Base-by-base conservation (phyloP, 2,329 filamentous ascomycete species). In the Colletotrichum sojae region DNA sequence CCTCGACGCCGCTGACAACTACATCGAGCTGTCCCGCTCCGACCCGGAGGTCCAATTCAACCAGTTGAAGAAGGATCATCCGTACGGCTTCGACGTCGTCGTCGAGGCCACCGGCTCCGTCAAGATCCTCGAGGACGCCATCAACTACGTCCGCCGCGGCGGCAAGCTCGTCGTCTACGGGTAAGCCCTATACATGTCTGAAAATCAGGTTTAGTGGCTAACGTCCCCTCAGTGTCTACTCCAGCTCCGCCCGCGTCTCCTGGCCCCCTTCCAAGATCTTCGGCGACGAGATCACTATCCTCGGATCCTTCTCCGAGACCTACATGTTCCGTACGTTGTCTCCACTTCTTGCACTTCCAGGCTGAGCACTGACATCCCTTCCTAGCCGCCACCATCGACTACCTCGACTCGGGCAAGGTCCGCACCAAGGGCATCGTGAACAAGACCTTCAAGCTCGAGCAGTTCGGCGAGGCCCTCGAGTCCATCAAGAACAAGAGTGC, bases 261-360 rank as follows among this genome's bases (percentile, higher is more conserved):
- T 92, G 91, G 90, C 84, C 89, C 5, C 91, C 91, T n/a, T 85
- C 86, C 77, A 91, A 91, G 83, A 93, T 94, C 74, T 93, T 89
- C 76, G 84, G 86, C 75, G 81, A 83, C 70, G 91, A 93, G 78
- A 91, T 94, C 73, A 92, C 90, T 73, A 92, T 94, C 73, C 82
- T 93, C 62, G 91, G 91, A 27, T 91, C 88, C 60, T 94, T 93
- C 82, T 92, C 89, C 55, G 91, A 93, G 79, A 91, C 90, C 25
- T 91, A 90, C 81, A 92, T 91, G 85, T 92, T 92, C 84, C 90
- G 82, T 84, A 79, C 76, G 81, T 80, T 22, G 13, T 5, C 31
- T n/a, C 25, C n/a, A 36, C 13, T 46, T 20, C 9, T 27, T 15
- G 20, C 6, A 63, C n/a, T 22, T 25, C 3, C 12, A 18, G 12